Conservation (phyloP, 208 protist genomes). For the Acanthamoeba healyi region DNA sequence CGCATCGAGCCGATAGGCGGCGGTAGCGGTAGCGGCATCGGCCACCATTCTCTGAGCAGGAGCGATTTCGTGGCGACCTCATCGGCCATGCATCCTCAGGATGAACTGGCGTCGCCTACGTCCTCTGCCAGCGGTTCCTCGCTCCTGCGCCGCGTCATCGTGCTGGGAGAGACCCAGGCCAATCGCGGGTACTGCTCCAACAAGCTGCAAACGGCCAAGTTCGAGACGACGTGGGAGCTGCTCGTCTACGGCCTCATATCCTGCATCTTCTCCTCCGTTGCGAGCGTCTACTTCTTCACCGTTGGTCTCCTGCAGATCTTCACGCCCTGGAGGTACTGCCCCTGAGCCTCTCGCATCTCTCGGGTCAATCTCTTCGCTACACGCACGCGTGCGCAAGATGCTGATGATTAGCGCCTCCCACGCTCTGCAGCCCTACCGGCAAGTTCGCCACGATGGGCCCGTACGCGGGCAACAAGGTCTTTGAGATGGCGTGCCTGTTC, state of each 20-base stretch:
- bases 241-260: constrained; percentile 62
- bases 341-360: background rate
- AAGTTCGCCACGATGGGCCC: constrained; percentile 76
- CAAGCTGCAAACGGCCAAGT: constrained; percentile 69
- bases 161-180: constrained; percentile 50
- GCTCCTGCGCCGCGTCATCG: constrained; percentile 52
- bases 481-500: constrained; percentile 72
- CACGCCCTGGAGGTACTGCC: constrained; percentile 69
- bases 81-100: background rate
- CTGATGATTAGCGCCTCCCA: too few relatives aligned
- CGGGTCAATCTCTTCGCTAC: too few relatives aligned
- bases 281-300: constrained; percentile 76
- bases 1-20: background rate
- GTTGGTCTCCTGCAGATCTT: constrained; percentile 75
- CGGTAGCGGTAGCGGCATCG: too few relatives aligned
- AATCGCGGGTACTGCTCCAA: constrained; percentile 70
- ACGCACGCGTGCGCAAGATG: too few relatives aligned
- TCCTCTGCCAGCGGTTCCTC: background rate
- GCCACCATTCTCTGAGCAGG: background rate
- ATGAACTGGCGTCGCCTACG: background rate
- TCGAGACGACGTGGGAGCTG: constrained; percentile 63
- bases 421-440: constrained; percentile 42
- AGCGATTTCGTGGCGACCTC: background rate
- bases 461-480: constrained; percentile 72
- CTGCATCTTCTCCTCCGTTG: constrained; percentile 68